phyloP scores from a whole-genome alignment of 2,329 filamentous ascomycete genomes.

The Aureobasidium musti region DNA sequence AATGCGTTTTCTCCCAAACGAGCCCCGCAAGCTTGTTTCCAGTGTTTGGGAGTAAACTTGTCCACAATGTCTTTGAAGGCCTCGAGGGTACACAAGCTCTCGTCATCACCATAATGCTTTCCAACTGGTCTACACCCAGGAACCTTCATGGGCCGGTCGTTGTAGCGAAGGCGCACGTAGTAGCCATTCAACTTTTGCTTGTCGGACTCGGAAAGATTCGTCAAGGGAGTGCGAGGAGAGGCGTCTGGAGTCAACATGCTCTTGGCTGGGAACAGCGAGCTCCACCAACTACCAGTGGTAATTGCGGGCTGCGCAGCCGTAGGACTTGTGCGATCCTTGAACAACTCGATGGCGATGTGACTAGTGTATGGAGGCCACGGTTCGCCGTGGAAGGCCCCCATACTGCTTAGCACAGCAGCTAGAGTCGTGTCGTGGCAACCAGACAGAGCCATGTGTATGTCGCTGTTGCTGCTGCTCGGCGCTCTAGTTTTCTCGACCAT shows the following conservation, averaged over 20 bases:
- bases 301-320: slow-evolving; percentile 36
- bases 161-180: slow-evolving; percentile 89
- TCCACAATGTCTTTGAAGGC: slow-evolving; percentile 94
- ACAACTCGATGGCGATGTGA: slow-evolving; percentile 88
- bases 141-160: slow-evolving; percentile 77
- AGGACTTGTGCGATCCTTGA: slow-evolving; percentile 55
- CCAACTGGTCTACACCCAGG: slow-evolving; percentile 76
- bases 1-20: slow-evolving; percentile 60
- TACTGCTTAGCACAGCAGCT: slow-evolving; percentile 71
- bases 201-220: slow-evolving; percentile 60
- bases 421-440: slow-evolving; percentile 95
- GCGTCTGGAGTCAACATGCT: slow-evolving; percentile 29
- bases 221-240: slow-evolving; percentile 55
- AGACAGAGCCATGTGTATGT: slow-evolving; percentile 73
- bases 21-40: slow-evolving; percentile 64
- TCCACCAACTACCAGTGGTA: slow-evolving; percentile 41
- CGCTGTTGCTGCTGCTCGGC: slow-evolving; percentile 48
- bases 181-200: slow-evolving; percentile 67
- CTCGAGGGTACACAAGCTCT: slow-evolving; percentile 85
- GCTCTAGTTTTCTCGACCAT: slow-evolving; percentile 50
- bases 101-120: slow-evolving; percentile 83
- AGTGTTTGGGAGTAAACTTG: slow-evolving; percentile 80
- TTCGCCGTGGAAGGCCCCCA: slow-evolving; percentile 71
- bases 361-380: slow-evolving; percentile 93
- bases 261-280: slow-evolving; percentile 40